Conservation (phyloP, 2,329 filamentous ascomycete genomes). For the Acephala macrosclerotiorum region DNA sequence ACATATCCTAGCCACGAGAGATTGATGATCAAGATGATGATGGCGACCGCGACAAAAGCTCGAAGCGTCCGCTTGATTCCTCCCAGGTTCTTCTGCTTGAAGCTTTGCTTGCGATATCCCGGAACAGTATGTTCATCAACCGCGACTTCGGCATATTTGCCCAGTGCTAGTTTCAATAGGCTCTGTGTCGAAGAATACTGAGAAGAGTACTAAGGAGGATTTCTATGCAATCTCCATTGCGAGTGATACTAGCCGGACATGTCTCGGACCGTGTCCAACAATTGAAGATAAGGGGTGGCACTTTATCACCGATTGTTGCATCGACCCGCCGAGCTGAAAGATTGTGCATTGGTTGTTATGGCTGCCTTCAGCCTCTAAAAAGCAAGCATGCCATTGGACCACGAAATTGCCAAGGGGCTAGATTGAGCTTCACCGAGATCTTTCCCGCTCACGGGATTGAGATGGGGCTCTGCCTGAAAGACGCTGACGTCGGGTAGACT, state of each 20-base stretch:
- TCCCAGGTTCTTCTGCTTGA: slow-evolving; percentile 23
- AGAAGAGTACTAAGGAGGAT: slow-evolving; percentile 3
- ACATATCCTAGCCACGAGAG: slow-evolving; percentile 19
- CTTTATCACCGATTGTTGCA: too few species aligned
- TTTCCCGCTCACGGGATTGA: background rate
- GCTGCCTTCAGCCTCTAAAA: slow-evolving; percentile 6
- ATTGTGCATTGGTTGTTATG: background rate
- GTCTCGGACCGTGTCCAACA: background rate
- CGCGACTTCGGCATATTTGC: slow-evolving; percentile 10
- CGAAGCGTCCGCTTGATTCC: slow-evolving; percentile 25
- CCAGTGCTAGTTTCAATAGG: background rate
- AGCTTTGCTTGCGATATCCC: slow-evolving; percentile 14
- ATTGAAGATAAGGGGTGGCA: too few species aligned
- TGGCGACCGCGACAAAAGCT: slow-evolving; percentile 13
- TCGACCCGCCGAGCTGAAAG: background rate
- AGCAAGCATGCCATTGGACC: background rate
- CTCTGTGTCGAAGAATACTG: background rate
- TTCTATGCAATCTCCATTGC: too few species aligned
- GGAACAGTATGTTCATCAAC: slow-evolving; percentile 1
- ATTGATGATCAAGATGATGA: slow-evolving; percentile 19
- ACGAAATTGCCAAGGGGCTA: background rate
- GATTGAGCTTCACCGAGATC: background rate
- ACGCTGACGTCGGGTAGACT: too few species aligned
- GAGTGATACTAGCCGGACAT: slow-evolving; percentile 13
- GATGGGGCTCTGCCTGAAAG: background rate